phyloP scores from a whole-genome alignment of 1,139 yeast genomes.

The Kodamaea plutei region DNA sequence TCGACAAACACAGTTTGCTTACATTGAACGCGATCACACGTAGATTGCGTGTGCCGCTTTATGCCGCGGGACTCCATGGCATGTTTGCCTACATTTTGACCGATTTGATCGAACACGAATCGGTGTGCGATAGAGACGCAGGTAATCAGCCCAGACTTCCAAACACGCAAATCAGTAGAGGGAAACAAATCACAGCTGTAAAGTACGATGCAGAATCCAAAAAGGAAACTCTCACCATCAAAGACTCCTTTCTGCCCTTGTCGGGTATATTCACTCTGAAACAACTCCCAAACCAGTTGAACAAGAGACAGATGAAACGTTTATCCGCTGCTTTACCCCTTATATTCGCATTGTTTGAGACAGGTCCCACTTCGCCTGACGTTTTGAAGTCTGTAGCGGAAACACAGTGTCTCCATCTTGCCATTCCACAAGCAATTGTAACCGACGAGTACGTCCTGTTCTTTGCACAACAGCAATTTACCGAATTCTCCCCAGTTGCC shows the following conservation, averaged over 20 bases:
- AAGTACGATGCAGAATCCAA: constrained; percentile 23
- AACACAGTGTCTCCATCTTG: constrained; percentile 25
- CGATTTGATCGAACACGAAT: constrained; percentile 67
- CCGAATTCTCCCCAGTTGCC: constrained; percentile 80
- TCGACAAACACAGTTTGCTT: constrained; percentile 38
- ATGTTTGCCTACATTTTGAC: constrained; percentile 77
- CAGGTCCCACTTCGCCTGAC: constrained; percentile 14
- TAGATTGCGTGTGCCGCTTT: constrained; percentile 55
- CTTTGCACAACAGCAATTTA: constrained; percentile 49
- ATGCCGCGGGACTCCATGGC: constrained; percentile 70
- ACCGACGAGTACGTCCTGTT: constrained; percentile 34
- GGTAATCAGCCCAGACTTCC: constrained; percentile 49
- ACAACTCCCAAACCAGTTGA: constrained; percentile 40
- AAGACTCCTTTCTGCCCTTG: constrained; percentile 47
- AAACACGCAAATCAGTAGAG: constrained; percentile 44
- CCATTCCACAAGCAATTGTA: constrained; percentile 35
- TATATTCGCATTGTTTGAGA: constrained; percentile 51
- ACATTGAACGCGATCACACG: constrained; percentile 55
- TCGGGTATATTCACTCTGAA: constrained; percentile 30
- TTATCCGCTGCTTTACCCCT: constrained; percentile 62
- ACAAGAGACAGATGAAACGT: constrained; percentile 53
- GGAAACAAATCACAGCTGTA: constrained; percentile 52
- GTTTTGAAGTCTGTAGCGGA: constrained; percentile 25
- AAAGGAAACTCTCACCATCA: constrained; percentile 52
- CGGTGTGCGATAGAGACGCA: constrained; percentile 36